Evolutionary conservation across 306 rosid genomes (phyloP).

Genomic region (Luffa aegyptiaca): DNA sequence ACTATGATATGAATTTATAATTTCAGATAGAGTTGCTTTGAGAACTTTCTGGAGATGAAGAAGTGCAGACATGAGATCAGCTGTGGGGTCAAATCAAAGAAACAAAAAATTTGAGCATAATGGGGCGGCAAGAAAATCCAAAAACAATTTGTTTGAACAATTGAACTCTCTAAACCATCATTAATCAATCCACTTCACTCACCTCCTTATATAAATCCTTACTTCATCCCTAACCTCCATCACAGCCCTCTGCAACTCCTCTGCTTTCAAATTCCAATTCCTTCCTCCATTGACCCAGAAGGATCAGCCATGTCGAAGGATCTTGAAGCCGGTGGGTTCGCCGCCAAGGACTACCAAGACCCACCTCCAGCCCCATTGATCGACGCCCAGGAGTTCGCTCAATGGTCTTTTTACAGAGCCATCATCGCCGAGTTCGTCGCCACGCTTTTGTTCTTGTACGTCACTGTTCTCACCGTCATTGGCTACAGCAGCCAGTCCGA

Average conservation of each 20-base stretch:
- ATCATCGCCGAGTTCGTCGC: slow-evolving; percentile 20
- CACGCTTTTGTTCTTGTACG: slow-evolving; percentile 17
- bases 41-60: not conserved
- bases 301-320: slow-evolving; percentile 21
- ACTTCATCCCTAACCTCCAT: not conserved
- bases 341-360: slow-evolving; percentile 4
- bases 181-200: not conserved
- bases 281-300: not conserved
- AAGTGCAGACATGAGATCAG: not conserved
- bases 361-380: slow-evolving; percentile 17
- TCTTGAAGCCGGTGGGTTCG: not conserved
- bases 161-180: not conserved
- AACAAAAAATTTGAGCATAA: not conserved
- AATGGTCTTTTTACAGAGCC: slow-evolving; percentile 20
- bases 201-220: not conserved
- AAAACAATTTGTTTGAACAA: no score
- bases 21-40: no score
- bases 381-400: slow-evolving; percentile 5
- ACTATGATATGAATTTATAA: no score
- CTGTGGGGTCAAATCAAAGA: not conserved
- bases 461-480: slow-evolving; percentile 12
- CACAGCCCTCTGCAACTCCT: not conserved
- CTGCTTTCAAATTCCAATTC: not conserved
- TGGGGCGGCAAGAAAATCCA: not conserved
- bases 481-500: slow-evolving; percentile 11